Conservation (phyloP, 139 green algal genomes). For the Astrephomene gubernaculifera region DNA sequence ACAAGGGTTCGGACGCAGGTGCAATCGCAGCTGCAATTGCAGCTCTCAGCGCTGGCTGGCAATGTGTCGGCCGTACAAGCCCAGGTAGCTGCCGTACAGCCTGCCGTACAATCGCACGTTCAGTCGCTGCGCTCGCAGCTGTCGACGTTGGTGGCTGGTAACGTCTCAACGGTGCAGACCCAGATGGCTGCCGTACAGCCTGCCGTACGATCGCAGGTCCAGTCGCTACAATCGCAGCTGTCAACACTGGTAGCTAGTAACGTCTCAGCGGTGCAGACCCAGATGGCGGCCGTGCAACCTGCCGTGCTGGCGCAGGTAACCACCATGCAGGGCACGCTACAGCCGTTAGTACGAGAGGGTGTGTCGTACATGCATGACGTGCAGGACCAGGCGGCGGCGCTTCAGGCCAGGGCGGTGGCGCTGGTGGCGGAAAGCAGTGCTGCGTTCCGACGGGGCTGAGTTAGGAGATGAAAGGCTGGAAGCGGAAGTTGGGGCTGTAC, state of each 20-base stretch:
- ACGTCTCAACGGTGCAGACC: no score
- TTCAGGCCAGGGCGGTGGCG: background rate
- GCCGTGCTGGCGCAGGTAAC: background rate
- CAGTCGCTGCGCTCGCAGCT: no score
- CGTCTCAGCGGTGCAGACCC: background rate
- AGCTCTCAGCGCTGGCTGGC: no score
- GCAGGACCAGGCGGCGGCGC: background rate
- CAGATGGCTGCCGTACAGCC: no score
- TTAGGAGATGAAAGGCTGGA: no score
- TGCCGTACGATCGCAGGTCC: no score
- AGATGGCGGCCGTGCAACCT: background rate
- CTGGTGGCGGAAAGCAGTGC: no score
- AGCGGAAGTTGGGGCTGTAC: no score
- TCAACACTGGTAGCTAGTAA: background rate
- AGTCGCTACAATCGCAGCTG: constrained; percentile 26
- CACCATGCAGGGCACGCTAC: background rate
- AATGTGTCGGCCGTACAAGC: no score
- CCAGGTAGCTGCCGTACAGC: background rate
- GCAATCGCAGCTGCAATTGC: background rate
- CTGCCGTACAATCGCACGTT: no score
- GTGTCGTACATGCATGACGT: background rate
- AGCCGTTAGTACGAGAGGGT: background rate
- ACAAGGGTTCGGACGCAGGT: background rate
- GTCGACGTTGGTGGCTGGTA: no score
- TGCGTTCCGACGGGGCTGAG: no score